Evolutionary conservation across 139 green algal genomes (phyloP).

Genomic region (Marvania coccoides): DNA sequence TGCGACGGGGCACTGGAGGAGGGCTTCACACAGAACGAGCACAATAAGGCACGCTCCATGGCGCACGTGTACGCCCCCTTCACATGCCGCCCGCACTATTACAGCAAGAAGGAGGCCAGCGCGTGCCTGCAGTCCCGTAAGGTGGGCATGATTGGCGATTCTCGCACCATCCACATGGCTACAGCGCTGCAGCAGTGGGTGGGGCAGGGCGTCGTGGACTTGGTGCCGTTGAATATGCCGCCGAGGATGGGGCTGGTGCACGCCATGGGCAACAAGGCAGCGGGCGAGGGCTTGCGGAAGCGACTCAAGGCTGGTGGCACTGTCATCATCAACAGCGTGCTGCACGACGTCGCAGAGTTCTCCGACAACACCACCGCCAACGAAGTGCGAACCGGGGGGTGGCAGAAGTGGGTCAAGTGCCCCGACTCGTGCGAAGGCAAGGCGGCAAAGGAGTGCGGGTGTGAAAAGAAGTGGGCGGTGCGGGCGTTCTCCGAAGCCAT

Average conservation of each 20-base stretch:
- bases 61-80: not conserved
- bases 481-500: no score
- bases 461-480: not conserved
- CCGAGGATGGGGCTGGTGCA: not conserved
- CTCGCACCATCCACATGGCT: not conserved
- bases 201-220: not conserved
- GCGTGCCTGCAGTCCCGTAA: not conserved
- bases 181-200: not conserved
- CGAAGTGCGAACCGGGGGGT: not conserved
- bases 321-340: not conserved
- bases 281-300: not conserved
- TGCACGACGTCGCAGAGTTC: not conserved
- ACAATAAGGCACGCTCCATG: not conserved
- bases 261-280: not conserved
- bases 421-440: not conserved
- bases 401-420: not conserved
- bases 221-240: not conserved
- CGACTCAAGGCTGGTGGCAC: not conserved
- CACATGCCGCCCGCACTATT: not conserved
- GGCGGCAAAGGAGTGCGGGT: not conserved
- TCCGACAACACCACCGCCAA: not conserved
- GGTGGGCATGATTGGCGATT: not conserved
- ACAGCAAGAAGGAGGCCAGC: not conserved
- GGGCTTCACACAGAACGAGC: not conserved
- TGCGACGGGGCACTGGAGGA: not conserved